Percentiles rank a stretch among this genome's conserved stretches.
phyloP scores from a whole-genome alignment of 2,329 filamentous ascomycete species.

The Xylariales sp. region DNA sequence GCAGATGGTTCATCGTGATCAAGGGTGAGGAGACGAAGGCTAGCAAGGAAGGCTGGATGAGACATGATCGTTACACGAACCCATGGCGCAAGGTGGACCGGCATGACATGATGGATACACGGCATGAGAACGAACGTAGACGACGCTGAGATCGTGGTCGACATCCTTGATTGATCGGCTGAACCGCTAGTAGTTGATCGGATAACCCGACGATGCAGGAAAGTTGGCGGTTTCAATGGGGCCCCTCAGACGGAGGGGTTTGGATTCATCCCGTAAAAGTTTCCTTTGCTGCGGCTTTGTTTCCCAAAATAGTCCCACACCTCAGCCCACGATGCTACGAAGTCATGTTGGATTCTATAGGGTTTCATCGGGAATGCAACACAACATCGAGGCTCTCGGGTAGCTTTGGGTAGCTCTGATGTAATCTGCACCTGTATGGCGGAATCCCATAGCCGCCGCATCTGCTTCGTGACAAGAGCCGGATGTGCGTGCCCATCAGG shows the following conservation, averaged over 20 bases:
- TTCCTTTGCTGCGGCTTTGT: conserved; percentile 3
- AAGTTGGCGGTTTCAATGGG: conserved; percentile 7
- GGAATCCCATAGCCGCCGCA: conserved; percentile 2
- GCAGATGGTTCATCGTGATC: conserved; percentile 16
- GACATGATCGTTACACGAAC: conserved; percentile 15
- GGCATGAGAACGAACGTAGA: conserved; percentile 3
- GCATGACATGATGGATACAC: conserved; percentile 2
- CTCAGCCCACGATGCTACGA: background rate
- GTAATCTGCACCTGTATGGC: conserved; percentile 5
- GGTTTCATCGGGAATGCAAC: conserved; percentile 1
- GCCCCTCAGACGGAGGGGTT: background rate
- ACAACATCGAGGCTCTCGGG: conserved; percentile 5
- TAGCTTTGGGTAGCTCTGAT: conserved; percentile 6
- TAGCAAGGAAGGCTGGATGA: conserved; percentile 19
- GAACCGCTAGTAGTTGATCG: conserved; percentile 6
- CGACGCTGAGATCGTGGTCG: background rate
- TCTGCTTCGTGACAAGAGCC: background rate
- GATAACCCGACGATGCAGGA: conserved; percentile 8
- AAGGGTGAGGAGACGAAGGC: conserved; percentile 20
- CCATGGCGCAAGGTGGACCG: conserved; percentile 14
- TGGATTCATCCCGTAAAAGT: background rate
- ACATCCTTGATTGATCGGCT: conserved; percentile 3
- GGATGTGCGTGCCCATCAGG: background rate
- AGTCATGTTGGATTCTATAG: background rate
- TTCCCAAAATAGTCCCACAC: conserved; percentile 7